These are phyloP conservation scores for Pichia pseudocactophila DNA, from an alignment of 805 yeast genomes.

Conservation along the genomic window DNA sequence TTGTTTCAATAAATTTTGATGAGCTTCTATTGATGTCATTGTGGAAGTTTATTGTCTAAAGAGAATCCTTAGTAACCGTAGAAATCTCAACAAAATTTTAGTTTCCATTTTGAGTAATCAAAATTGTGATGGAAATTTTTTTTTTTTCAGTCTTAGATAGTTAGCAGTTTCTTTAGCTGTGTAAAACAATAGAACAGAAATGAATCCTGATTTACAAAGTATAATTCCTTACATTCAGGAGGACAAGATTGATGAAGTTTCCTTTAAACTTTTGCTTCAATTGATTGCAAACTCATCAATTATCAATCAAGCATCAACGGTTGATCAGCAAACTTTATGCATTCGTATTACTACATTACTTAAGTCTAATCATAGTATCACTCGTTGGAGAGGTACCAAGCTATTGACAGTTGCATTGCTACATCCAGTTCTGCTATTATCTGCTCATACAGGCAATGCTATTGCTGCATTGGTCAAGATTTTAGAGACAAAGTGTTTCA, in stretches of 20 bases:
- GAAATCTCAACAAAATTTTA: not conserved
- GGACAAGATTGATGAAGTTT: slow-evolving; percentile 15
- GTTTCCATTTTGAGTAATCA: not conserved
- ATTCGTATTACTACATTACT: slow-evolving; percentile 36
- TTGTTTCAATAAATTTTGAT: slow-evolving; percentile 32
- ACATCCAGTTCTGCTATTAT: slow-evolving; percentile 27
- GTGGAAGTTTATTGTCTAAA: not conserved
- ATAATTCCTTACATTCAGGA: slow-evolving; percentile 23
- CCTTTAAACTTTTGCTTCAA: slow-evolving; percentile 18
- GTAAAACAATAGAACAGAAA: not conserved
- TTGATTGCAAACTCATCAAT: slow-evolving; percentile 22
- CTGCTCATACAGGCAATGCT: slow-evolving; percentile 33
- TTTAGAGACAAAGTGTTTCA: slow-evolving; percentile 31
- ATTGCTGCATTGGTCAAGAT: slow-evolving; percentile 34
- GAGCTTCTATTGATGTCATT: slow-evolving; percentile 4
- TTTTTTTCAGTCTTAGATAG: slow-evolving; percentile 1
- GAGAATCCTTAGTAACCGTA: not conserved
- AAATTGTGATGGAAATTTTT: not conserved
- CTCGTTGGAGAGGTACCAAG: slow-evolving; percentile 55
- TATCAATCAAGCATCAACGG: slow-evolving; percentile 36
- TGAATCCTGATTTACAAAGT: slow-evolving; percentile 14
- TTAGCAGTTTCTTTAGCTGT: slow-evolving; percentile 1
- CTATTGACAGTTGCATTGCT: slow-evolving; percentile 29
- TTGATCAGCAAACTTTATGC: slow-evolving; percentile 43
- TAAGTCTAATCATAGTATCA: slow-evolving; percentile 34